phyloP scores from a whole-genome alignment of 129 eudicot species.

The Centella asiatica region DNA sequence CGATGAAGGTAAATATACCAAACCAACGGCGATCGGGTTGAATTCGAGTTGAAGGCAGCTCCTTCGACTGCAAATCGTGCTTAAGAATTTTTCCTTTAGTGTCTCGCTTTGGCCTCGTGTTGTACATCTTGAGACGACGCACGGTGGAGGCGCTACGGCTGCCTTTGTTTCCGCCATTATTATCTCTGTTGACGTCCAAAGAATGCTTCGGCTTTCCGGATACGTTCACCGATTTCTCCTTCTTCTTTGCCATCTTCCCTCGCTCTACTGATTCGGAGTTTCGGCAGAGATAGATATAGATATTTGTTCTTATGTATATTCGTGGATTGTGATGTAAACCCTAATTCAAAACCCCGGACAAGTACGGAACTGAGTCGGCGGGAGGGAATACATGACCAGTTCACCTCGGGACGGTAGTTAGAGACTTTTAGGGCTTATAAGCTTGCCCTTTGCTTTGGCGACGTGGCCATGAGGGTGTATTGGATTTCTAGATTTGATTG shows the following conservation, averaged over 20 bases:
- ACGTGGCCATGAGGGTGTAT: no score
- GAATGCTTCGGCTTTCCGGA: slow-evolving; percentile 95
- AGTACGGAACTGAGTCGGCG: no score
- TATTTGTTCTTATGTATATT: no score
- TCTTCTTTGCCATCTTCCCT: slow-evolving; percentile 56
- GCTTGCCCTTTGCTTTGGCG: no score
- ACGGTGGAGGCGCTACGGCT: slow-evolving; percentile 81
- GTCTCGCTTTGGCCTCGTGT: slow-evolving; percentile 63
- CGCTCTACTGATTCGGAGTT: background rate
- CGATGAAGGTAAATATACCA: slow-evolving; percentile 29
- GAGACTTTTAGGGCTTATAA: no score
- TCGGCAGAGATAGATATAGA: no score
- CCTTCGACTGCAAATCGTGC: slow-evolving; percentile 60
- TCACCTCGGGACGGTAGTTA: no score
- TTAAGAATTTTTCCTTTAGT: slow-evolving; percentile 45
- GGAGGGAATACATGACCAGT: no score
- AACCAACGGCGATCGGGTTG: slow-evolving; percentile 83
- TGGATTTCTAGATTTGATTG: no score
- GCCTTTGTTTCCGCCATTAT: slow-evolving; percentile 34
- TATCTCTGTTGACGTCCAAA: slow-evolving; percentile 56
- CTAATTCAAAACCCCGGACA: no score
- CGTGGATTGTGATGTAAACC: no score
- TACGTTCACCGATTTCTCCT: slow-evolving; percentile 66
- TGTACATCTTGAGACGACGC: slow-evolving; percentile 97
- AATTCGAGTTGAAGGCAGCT: slow-evolving; percentile 74